These are phyloP conservation scores for Solanum ossicruentum DNA, from an alignment of 257 asterid species.

Conservation along the genomic window DNA sequence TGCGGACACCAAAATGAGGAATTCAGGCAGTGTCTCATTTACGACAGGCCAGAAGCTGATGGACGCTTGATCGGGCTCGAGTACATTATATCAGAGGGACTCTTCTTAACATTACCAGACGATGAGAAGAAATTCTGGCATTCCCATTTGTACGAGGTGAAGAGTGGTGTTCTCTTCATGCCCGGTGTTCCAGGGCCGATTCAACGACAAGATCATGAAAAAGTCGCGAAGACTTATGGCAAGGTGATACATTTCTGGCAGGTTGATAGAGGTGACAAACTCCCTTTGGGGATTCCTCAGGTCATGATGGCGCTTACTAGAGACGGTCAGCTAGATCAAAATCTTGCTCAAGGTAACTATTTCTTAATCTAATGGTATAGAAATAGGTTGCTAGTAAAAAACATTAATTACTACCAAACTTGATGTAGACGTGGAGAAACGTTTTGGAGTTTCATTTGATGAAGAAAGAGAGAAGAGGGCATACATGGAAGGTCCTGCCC, in stretches of 20 bases:
- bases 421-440: constrained; percentile 40
- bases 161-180: constrained; percentile 79
- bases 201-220: constrained; percentile 63
- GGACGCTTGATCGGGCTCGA: constrained; percentile 74
- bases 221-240: constrained; percentile 57
- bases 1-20: constrained; percentile 76
- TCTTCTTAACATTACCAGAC: constrained; percentile 67
- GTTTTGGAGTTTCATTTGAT: constrained; percentile 29
- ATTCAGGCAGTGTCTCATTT: constrained; percentile 77
- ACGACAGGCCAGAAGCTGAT: constrained; percentile 52
- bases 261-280: constrained; percentile 54
- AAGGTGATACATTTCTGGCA: constrained; percentile 83
- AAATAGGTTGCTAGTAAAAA: no score
- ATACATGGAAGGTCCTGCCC: constrained; percentile 36
- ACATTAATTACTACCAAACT: no score
- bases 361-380: no score
- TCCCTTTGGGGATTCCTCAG: constrained; percentile 80
- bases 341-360: constrained; percentile 35
- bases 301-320: constrained; percentile 86
- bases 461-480: constrained; percentile 52
- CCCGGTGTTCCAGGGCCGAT: constrained; percentile 55
- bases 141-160: constrained; percentile 77
- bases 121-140: constrained; percentile 80
- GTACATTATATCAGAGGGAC: constrained; percentile 41
- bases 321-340: constrained; percentile 61